A percentile compares a stretch with the other conserved stretches of the same genome.
phyloP scores from a whole-genome alignment of 371 early-diverging fungal species.

The Saksenaea vasiformis region DNA sequence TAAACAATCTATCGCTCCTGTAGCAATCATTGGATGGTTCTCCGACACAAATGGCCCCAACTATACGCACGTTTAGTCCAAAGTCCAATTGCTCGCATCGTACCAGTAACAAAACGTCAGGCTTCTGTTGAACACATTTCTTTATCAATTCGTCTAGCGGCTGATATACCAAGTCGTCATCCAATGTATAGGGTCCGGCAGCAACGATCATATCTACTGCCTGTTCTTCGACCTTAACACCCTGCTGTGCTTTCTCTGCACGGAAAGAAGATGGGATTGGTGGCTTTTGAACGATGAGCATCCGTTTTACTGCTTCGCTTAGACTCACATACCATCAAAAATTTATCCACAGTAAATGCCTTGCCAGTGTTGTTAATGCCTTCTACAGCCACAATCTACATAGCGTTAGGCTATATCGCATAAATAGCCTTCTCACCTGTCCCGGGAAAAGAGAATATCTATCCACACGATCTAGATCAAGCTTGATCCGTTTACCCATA shows the following conservation, averaged over 20 bases:
- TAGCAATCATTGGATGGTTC: slow-evolving; percentile 62
- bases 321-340: slow-evolving; percentile 14
- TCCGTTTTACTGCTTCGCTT: neutral
- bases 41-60: slow-evolving; percentile 87
- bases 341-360: slow-evolving; percentile 17
- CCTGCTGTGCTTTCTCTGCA: slow-evolving; percentile 21
- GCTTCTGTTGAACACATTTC: slow-evolving; percentile 57
- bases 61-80: slow-evolving; percentile 20
- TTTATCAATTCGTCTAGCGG: slow-evolving; percentile 75
- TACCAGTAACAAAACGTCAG: slow-evolving; percentile 80
- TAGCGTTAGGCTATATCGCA: neutral
- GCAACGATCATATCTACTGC: slow-evolving; percentile 74
- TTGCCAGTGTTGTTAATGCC: slow-evolving; percentile 41
- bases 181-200: slow-evolving; percentile 85
- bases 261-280: slow-evolving; percentile 24
- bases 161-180: slow-evolving; percentile 74
- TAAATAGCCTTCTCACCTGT: slow-evolving; percentile 51
- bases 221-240: slow-evolving; percentile 29
- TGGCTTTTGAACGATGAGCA: slow-evolving; percentile 23
- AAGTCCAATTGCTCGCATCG: neutral
- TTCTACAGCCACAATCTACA: slow-evolving; percentile 41
- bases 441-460: slow-evolving; percentile 74
- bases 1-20: slow-evolving; percentile 54
- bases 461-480: slow-evolving; percentile 57
- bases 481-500: slow-evolving; percentile 66